Evolutionary conservation across 2,329 filamentous ascomycete genomes (phyloP).

Genomic region (Eurotiales sp.): DNA sequence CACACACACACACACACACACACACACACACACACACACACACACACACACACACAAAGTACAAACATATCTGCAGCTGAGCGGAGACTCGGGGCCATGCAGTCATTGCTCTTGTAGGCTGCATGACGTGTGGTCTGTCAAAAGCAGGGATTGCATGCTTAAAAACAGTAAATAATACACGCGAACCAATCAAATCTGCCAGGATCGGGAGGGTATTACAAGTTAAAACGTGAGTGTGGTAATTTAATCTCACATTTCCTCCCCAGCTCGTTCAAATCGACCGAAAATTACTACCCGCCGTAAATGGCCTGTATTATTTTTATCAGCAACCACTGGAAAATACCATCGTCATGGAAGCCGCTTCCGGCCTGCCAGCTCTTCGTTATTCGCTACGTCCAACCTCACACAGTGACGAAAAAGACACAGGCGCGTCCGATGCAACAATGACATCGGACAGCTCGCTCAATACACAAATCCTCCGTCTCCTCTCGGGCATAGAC

Average conservation of each 20-base stretch:
- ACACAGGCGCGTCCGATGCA: not conserved
- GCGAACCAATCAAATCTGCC: no score
- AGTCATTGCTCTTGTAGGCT: no score
- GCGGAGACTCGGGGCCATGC: no score
- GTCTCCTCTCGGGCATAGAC: constrained; percentile 22
- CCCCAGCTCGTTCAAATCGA: not conserved
- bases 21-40: no score
- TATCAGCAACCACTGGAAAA: not conserved
- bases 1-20: no score
- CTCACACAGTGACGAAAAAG: not conserved
- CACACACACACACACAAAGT: no score
- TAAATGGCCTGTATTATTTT: not conserved
- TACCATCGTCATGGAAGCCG: not conserved
- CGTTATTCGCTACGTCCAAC: not conserved
- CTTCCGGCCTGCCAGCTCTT: not conserved
- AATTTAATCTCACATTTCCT: not conserved
- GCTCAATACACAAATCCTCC: not conserved
- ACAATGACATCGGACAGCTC: not conserved
- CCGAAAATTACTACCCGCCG: no score
- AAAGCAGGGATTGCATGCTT: no score
- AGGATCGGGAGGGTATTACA: not conserved
- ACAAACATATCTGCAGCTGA: no score
- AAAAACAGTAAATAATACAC: no score
- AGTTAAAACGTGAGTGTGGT: not conserved
- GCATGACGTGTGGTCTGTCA: no score